phyloP scores from a whole-genome alignment of 225 moss, liverwort and hornwort genomes.

The Neckera pumila region DNA sequence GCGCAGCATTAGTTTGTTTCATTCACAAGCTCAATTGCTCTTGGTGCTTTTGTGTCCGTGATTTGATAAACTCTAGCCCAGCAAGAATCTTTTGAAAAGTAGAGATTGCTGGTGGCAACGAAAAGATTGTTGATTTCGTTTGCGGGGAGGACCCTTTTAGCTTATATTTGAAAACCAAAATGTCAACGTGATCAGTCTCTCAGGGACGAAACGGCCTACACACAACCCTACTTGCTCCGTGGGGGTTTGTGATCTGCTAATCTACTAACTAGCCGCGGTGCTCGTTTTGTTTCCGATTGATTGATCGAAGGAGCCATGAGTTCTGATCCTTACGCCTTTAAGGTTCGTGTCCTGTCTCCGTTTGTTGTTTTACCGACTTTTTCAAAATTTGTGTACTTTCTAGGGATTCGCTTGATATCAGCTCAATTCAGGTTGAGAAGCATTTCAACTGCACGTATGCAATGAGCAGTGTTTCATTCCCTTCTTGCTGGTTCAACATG shows the following conservation, averaged over 20 bases:
- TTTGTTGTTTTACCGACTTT: not conserved
- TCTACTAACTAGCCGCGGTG: not conserved
- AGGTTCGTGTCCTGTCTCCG: not conserved
- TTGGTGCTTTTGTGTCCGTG: not conserved
- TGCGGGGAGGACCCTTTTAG: not conserved
- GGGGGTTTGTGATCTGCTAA: not conserved
- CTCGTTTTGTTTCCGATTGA: not conserved
- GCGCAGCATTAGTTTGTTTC: not conserved
- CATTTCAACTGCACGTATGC: not conserved
- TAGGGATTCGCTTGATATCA: not conserved
- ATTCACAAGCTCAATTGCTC: not conserved
- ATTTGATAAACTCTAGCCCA: not conserved
- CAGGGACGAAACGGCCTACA: not conserved
- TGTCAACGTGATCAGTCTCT: not conserved
- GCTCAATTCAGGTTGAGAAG: not conserved
- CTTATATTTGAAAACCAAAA: not conserved
- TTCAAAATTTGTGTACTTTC: not conserved
- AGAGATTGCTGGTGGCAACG: not conserved
- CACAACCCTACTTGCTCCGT: too few relatives aligned
- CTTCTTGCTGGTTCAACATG: not conserved
- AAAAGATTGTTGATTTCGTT: not conserved
- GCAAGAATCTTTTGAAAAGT: not conserved
- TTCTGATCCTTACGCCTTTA: not conserved
- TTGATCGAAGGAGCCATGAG: not conserved
- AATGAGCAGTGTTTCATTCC: not conserved